These are phyloP conservation scores for Scheffersomyces segobiensis DNA, from an alignment of 1,139 yeast species.

Conservation along the genomic window DNA sequence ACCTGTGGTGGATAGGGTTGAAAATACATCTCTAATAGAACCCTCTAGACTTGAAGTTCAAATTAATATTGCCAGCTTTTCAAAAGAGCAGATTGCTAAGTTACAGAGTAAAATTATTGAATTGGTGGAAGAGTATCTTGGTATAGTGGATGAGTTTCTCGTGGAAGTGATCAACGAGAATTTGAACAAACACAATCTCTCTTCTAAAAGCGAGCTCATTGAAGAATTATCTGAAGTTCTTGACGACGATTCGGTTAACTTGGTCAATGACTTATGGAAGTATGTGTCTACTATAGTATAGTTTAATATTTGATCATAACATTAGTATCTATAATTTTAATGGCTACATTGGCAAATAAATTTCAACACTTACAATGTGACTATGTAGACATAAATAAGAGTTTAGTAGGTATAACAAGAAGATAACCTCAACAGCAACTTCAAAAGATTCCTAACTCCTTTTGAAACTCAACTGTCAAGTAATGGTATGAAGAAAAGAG, in stretches of 20 bases:
- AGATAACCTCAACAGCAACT: not conserved
- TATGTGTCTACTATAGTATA: conserved; percentile 12
- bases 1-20: not conserved
- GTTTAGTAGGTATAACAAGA: not conserved
- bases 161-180: conserved; percentile 42
- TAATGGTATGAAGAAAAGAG: not conserved
- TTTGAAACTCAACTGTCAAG: not conserved
- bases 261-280: conserved; percentile 40
- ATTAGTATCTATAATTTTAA: too few species aligned
- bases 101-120: conserved; percentile 36
- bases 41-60: not conserved
- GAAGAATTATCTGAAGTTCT: conserved; percentile 52
- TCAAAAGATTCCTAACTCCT: not conserved
- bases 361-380: not conserved
- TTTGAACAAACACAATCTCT: conserved; percentile 27
- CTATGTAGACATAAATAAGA: not conserved
- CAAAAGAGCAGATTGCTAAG: conserved; percentile 12
- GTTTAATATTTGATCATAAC: too few species aligned
- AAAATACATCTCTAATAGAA: not conserved
- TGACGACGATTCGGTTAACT: conserved; percentile 55
- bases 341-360: not conserved
- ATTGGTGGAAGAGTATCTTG: conserved; percentile 53
- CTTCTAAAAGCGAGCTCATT: conserved; percentile 30
- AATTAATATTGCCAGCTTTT: conserved; percentile 12
- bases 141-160: conserved; percentile 52